Evolutionary conservation across 352 stramenopile genomes (phyloP), one percentile per base, ranked within the genome.

Genomic region (Phytophthora sp.): DNA sequence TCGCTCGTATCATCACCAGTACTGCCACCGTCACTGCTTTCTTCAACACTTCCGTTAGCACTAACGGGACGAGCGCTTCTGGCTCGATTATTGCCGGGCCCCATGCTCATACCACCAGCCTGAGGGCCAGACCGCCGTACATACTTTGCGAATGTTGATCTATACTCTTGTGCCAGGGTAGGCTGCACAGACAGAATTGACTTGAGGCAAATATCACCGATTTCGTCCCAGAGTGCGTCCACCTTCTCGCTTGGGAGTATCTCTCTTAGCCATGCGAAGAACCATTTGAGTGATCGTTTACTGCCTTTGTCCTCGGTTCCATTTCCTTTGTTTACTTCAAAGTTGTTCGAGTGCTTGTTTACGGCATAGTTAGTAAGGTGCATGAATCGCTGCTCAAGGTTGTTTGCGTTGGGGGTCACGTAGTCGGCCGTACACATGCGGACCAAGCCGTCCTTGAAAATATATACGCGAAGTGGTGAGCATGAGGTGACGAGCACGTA

Each of bases 121-220:
- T 67, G 61, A 46, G 42, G 36, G 1, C 51, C 54, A 0, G 69
- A 60, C 4, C 88, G 86, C 7, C 77, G 70, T n/a, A 91, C n/a
- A 57, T 93, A 90, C 70, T 92, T 94, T 4, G 84, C 80, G 66
- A 95, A 95, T 0, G 87, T 97, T 5, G 83, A 88, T 12, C 84
- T 79, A 68, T 98, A 98, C 57, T 99, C 96, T 57, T 97, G 82
- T 36, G 89, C 89, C 6, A 99, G 74, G 23, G 84, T 97, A 8
- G 95, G 95, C 55, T 98, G 84, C 13, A 98, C 96, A 5, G 90
- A 89, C 4, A 98, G 57, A 41, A 98, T 92, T 1, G 95, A 90
- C 79, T 98, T 98, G 27, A 97, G 82, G 69, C 89, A 98, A 50
- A 98, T 97, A 62, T 98, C 88, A 42, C 94, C 93, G 62, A 99